Evolutionary conservation across 805 yeast genomes (phyloP), one percentile per base, ranked within the genome.

Genomic region (Cephaloascus fragrans): DNA sequence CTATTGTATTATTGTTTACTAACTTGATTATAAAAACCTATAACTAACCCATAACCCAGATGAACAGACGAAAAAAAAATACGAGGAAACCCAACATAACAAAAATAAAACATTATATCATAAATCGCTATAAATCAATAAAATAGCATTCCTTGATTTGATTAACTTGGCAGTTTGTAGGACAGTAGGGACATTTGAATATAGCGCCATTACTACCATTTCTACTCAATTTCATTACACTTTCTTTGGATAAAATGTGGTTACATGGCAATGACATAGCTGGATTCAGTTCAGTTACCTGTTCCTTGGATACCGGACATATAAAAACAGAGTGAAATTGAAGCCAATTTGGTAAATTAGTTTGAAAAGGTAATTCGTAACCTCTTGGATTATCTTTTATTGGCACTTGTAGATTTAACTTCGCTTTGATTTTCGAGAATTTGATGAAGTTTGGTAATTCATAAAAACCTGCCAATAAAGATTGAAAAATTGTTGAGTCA

Each of bases 121-220:
- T 12, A 23, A 23, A 8, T 12, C 6, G 12, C 48, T 51, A 50
- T 51, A 47, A 50, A 51, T 58, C 43, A 46, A 57, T 48, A 58
- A 79, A 68, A 45, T 61, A 50, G 32, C 77, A 71, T 44, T 69
- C 53, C 40, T 56, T 47, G 45, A 78, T 67, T 47, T 58, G 73
- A 19, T 50, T 55, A 34, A 52, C 61, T 19, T 56, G 52, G 4
- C 73, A 63, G 34, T 68, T 71, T 4, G 58, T 57, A 0, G 87
- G 86, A 51, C 88, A 81, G 47, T 81, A 81, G 1, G 87, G 88
- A 52, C 88, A 81, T 51, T 80, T 80, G 58, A 80, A 77, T 33
- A 16, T 9, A 14, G 67, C 58, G 40, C 59, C 59, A 26, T 68
- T 64, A n/a, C 61, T 47, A 34, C 52, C 55, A 32, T 60, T 57